Evolutionary conservation across 2,329 filamentous ascomycete genomes (phyloP).

Genomic region (Plenodomus tracheiphilus): DNA sequence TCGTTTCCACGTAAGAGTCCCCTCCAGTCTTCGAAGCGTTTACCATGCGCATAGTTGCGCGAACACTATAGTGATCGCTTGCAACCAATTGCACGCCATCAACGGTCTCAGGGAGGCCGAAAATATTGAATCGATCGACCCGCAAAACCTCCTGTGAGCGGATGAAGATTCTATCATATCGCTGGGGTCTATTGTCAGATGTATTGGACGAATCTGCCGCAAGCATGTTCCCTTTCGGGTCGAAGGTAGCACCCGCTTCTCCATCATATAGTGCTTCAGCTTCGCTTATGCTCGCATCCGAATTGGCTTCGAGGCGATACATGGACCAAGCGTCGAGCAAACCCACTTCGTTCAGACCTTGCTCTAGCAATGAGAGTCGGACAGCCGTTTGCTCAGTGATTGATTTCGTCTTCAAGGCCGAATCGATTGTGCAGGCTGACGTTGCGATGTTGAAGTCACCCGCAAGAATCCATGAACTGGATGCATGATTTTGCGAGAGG

Average conservation of each 20-base stretch:
- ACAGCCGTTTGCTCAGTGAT: slow-evolving; percentile 56
- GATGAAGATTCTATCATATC: slow-evolving; percentile 67
- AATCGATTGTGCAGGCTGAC: slow-evolving; percentile 59
- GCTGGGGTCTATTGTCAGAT: slow-evolving; percentile 63
- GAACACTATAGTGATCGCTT: slow-evolving; percentile 61
- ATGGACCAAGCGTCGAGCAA: slow-evolving; percentile 59
- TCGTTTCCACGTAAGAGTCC: slow-evolving; percentile 1
- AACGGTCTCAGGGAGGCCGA: slow-evolving; percentile 52
- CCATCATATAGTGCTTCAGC: slow-evolving; percentile 54
- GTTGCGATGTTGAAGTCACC: slow-evolving; percentile 69
- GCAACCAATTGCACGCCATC: slow-evolving; percentile 22
- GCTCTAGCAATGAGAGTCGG: slow-evolving; percentile 53
- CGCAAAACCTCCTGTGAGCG: slow-evolving; percentile 48
- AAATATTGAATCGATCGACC: slow-evolving; percentile 59
- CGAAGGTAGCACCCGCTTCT: slow-evolving; percentile 67
- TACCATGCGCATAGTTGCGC: slow-evolving; percentile 40
- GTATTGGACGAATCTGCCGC: slow-evolving; percentile 59
- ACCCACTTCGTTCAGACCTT: slow-evolving; percentile 49
- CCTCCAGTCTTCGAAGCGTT: background rate
- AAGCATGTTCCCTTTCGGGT: slow-evolving; percentile 60
- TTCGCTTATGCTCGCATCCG: slow-evolving; percentile 37
- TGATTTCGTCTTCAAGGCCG: slow-evolving; percentile 55
- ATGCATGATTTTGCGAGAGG: slow-evolving; percentile 47
- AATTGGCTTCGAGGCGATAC: slow-evolving; percentile 50
- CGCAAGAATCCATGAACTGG: slow-evolving; percentile 59